These are phyloP conservation scores for Penicillium verhagenii DNA, from an alignment of 495 filamentous ascomycete species.

Conservation along the genomic window DNA sequence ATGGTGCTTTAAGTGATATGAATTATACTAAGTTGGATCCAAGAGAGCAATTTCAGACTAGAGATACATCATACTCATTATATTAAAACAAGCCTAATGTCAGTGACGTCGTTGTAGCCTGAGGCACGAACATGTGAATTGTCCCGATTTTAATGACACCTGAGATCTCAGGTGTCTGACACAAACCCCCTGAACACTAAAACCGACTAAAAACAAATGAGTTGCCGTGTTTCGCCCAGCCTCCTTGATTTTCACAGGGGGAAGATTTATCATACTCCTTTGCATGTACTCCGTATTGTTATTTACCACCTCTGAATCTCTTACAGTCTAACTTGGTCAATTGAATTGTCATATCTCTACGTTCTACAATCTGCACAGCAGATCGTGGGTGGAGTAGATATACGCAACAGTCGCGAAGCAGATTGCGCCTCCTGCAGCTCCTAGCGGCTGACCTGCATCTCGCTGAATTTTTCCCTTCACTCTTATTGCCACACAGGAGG, in stretches of 20 bases:
- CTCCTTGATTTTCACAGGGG: constrained; percentile 9
- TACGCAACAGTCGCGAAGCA: constrained; percentile 30
- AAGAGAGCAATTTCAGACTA: neutral
- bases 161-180: neutral
- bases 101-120: constrained; percentile 22
- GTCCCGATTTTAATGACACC: neutral
- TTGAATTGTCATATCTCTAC: neutral
- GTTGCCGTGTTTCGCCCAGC: constrained; percentile 7
- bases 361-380: constrained; percentile 16
- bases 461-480: constrained; percentile 14
- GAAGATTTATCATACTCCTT: neutral
- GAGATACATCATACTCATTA: neutral
- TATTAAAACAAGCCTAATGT: neutral
- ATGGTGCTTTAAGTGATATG: constrained; percentile 11
- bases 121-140: neutral
- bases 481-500: neutral
- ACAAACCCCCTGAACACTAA: neutral
- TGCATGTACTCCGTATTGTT: neutral
- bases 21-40: neutral
- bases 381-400: constrained; percentile 29
- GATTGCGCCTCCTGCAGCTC: constrained; percentile 33
- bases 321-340: neutral
- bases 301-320: neutral
- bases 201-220: neutral
- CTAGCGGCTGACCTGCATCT: constrained; percentile 31